Percentiles rank a stretch among this genome's conserved stretches.
Evolutionary conservation across 2,329 filamentous ascomycete genomes (phyloP).

Genomic region (Shiraia bambusicola): DNA sequence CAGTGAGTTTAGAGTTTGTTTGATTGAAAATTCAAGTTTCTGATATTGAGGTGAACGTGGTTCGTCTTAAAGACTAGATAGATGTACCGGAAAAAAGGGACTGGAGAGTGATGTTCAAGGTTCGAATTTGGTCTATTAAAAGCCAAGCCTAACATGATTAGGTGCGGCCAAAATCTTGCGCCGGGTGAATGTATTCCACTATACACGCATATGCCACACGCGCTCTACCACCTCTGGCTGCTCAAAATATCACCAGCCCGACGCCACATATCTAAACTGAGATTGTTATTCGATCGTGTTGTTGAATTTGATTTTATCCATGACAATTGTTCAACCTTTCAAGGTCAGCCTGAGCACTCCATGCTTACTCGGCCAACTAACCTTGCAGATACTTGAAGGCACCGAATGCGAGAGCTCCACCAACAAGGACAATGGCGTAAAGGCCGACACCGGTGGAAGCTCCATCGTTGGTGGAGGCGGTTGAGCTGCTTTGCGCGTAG

Average conservation of each 20-base stretch:
- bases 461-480: slow-evolving; percentile 49
- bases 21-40: no score
- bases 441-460: slow-evolving; percentile 72
- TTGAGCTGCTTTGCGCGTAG: slow-evolving; percentile 52
- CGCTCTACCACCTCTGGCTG: no score
- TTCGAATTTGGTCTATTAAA: no score
- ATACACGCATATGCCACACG: no score
- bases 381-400: slow-evolving; percentile 84
- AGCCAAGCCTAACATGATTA: no score
- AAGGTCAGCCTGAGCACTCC: neutral
- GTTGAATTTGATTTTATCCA: neutral
- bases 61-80: no score
- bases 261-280: neutral
- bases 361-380: slow-evolving; percentile 17
- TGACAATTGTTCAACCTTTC: neutral
- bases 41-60: no score
- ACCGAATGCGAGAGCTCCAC: slow-evolving; percentile 74
- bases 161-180: no score
- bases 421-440: slow-evolving; percentile 78
- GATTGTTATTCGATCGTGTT: neutral
- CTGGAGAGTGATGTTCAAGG: no score
- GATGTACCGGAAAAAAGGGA: no score
- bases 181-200: no score
- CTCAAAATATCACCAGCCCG: neutral
- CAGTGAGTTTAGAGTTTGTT: no score